A percentile compares a stretch with the other conserved stretches of the same genome.
phyloP scores from a whole-genome alignment of 2,329 filamentous ascomycete genomes.

The Alternaria sp. region DNA sequence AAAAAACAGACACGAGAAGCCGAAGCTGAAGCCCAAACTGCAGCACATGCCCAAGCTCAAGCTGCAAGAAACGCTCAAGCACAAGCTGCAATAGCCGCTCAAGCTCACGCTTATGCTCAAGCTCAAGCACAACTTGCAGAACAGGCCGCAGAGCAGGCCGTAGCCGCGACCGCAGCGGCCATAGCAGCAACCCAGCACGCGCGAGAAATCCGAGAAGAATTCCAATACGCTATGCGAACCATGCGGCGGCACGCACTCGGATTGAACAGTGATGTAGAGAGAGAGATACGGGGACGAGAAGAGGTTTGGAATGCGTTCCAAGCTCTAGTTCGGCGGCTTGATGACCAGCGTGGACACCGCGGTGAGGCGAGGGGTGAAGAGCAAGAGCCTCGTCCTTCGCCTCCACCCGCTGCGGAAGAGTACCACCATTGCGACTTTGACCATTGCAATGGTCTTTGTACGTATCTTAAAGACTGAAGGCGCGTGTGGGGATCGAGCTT shows the following conservation, averaged over 20 bases:
- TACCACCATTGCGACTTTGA: background rate
- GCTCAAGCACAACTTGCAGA: background rate
- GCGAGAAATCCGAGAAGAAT: background rate
- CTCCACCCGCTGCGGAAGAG: background rate
- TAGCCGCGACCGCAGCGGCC: background rate
- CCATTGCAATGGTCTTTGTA: background rate
- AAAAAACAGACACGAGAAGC: background rate
- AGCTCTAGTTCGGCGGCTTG: background rate
- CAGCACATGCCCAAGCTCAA: background rate
- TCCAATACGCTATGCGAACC: background rate
- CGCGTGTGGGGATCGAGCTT: background rate
- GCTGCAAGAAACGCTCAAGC: background rate
- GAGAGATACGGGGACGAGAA: background rate
- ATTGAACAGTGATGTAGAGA: background rate
- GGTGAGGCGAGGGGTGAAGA: background rate
- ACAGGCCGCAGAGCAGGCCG: background rate
- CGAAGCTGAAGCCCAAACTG: background rate
- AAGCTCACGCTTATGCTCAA: background rate
- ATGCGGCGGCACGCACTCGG: background rate
- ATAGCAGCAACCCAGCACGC: background rate
- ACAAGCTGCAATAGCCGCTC: background rate
- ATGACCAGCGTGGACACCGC: background rate
- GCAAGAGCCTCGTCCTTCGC: background rate
- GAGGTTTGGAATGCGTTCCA: background rate
- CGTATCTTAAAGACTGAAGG: background rate